Evolutionary conservation across 2,329 filamentous ascomycete species (phyloP).

Genomic region (Penicillium corylophilum): DNA sequence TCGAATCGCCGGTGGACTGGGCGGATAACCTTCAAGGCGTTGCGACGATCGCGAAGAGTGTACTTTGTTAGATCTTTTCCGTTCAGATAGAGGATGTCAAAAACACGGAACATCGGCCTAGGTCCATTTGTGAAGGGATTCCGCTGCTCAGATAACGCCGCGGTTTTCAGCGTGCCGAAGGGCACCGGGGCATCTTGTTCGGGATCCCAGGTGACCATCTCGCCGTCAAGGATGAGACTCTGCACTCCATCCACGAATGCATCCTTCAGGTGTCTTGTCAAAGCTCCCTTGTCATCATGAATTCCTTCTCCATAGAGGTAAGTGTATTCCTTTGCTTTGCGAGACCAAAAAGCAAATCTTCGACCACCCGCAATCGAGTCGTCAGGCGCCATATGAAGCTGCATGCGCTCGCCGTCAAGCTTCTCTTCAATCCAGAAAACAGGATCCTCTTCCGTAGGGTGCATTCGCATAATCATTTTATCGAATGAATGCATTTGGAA

Average conservation of each 20-base stretch:
- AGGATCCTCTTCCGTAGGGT: slow-evolving; percentile 65
- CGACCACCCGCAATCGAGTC: slow-evolving; percentile 65
- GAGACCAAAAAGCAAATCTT: slow-evolving; percentile 85
- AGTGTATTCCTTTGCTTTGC: slow-evolving; percentile 94
- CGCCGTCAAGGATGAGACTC: slow-evolving; percentile 89
- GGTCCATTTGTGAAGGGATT: slow-evolving; percentile 66
- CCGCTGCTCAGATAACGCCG: slow-evolving; percentile 74
- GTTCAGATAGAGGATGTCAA: slow-evolving; percentile 90
- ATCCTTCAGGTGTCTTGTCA: slow-evolving; percentile 75
- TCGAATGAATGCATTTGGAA: slow-evolving; percentile 84
- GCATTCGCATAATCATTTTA: slow-evolving; percentile 70
- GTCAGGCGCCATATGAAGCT: slow-evolving; percentile 85
- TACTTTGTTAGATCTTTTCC: slow-evolving; percentile 76
- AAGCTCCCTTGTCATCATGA: slow-evolving; percentile 68
- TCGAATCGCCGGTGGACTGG: slow-evolving; percentile 75
- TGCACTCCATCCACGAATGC: slow-evolving; percentile 76
- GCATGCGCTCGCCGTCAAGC: slow-evolving; percentile 93
- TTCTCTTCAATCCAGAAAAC: slow-evolving; percentile 99
- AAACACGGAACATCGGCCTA: slow-evolving; percentile 78
- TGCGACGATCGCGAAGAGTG: slow-evolving; percentile 75
- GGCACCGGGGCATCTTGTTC: slow-evolving; percentile 77
- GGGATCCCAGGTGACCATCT: slow-evolving; percentile 99
- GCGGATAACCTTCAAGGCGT: slow-evolving; percentile 70
- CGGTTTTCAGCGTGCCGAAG: slow-evolving; percentile 92
- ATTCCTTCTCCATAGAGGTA: slow-evolving; percentile 84